phyloP scores from a whole-genome alignment of 2,329 filamentous ascomycete species.

The Cladorrhinum sp. region DNA sequence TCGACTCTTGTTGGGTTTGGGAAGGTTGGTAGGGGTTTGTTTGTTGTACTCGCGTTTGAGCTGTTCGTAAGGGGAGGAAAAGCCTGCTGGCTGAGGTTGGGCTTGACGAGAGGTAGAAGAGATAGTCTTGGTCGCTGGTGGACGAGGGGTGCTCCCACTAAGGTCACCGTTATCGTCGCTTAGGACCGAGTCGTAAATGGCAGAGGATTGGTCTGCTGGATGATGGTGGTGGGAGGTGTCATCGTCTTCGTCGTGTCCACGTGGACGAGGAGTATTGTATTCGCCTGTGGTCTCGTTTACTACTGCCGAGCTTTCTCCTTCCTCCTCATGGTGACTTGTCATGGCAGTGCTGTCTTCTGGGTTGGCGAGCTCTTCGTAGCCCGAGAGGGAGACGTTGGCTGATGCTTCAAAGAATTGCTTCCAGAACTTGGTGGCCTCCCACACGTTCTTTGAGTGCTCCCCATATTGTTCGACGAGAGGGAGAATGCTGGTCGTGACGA shows the following conservation, averaged over 20 bases:
- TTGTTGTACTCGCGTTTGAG: slow-evolving; percentile 65
- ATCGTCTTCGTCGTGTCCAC: slow-evolving; percentile 42
- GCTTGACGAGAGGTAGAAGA: slow-evolving; percentile 31
- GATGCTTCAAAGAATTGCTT: slow-evolving; percentile 99
- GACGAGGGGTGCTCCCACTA: slow-evolving; percentile 66
- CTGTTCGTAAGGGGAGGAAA: slow-evolving; percentile 73
- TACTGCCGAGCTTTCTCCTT: slow-evolving; percentile 53
- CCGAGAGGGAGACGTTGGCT: slow-evolving; percentile 92
- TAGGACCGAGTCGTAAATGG: slow-evolving; percentile 53
- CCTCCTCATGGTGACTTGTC: slow-evolving; percentile 31
- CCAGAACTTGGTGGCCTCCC: slow-evolving; percentile 99
- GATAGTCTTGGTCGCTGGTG: slow-evolving; percentile 49
- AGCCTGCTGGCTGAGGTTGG: slow-evolving; percentile 53
- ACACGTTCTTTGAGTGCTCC: slow-evolving; percentile 88
- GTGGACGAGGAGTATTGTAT: slow-evolving; percentile 33
- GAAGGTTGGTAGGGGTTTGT: slow-evolving; percentile 30
- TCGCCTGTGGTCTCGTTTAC: slow-evolving; percentile 52
- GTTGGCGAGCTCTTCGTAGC: slow-evolving; percentile 80
- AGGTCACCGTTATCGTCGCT: slow-evolving; percentile 58
- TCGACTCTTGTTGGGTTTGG: slow-evolving; percentile 27
- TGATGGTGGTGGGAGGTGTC: slow-evolving; percentile 38
- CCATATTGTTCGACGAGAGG: slow-evolving; percentile 94
- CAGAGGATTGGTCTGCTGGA: slow-evolving; percentile 31
- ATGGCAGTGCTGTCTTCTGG: slow-evolving; percentile 57
- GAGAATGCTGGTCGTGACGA: slow-evolving; percentile 89